phyloP scores from a whole-genome alignment of 2,329 filamentous ascomycete species.

The Colletotrichum sp. region DNA sequence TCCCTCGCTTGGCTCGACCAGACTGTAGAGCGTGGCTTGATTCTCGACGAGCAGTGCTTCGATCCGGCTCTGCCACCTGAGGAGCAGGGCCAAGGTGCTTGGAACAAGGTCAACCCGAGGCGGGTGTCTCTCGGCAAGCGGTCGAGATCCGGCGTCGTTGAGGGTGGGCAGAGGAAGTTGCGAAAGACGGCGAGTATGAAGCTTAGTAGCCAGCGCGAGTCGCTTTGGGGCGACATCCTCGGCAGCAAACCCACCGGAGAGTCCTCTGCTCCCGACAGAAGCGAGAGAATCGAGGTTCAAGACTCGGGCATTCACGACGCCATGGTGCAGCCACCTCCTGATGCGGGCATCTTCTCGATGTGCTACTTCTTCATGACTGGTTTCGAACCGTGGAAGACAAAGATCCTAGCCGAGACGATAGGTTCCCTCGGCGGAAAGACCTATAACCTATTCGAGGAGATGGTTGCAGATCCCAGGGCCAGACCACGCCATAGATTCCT shows the following conservation, averaged over 20 bases:
- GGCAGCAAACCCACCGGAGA: constrained; percentile 37
- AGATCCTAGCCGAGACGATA: constrained; percentile 53
- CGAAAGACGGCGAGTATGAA: constrained; percentile 87
- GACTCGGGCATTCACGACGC: constrained; percentile 35
- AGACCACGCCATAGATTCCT: constrained; percentile 49
- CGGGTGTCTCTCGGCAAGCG: constrained; percentile 63
- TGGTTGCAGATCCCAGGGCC: constrained; percentile 32
- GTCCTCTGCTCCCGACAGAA: background rate
- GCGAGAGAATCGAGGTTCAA: constrained; percentile 25
- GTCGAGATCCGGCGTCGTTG: constrained; percentile 54
- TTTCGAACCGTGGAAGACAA: constrained; percentile 58
- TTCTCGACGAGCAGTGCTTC: constrained; percentile 85
- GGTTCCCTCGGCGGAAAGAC: constrained; percentile 52
- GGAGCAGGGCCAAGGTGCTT: constrained; percentile 80
- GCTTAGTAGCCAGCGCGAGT: constrained; percentile 78
- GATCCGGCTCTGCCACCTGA: constrained; percentile 73
- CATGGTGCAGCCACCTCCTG: constrained; percentile 18
- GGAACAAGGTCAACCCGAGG: constrained; percentile 61
- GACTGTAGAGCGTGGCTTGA: constrained; percentile 85
- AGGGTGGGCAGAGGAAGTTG: constrained; percentile 77
- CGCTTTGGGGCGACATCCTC: constrained; percentile 91
- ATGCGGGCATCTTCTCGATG: constrained; percentile 55
- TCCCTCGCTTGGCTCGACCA: constrained; percentile 86
- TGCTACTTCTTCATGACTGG: constrained; percentile 67
- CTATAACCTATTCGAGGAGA: constrained; percentile 46